A percentile compares a stretch with the other conserved stretches of the same genome.
Evolutionary conservation across 345 rosid genomes (phyloP).

Genomic region (Brassica incana): DNA sequence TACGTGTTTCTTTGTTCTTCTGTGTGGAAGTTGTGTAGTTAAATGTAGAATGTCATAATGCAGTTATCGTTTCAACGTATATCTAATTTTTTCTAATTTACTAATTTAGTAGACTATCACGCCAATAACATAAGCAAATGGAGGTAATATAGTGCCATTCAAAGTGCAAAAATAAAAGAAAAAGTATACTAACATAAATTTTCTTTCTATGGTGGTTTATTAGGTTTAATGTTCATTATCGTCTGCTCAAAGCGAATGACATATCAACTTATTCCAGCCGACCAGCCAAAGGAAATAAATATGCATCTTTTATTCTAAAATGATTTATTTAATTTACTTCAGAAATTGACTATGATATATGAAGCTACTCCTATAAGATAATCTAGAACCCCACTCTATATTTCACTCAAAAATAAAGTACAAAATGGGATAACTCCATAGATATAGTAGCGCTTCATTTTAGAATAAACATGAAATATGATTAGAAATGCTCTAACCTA

Average conservation of each 20-base stretch:
- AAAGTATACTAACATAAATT: not conserved
- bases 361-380: not conserved
- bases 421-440: no score
- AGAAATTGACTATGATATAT: not conserved
- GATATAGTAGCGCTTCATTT: no score
- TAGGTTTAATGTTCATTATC: conserved; percentile 5
- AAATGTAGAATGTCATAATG: conserved; percentile 10
- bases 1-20: conserved; percentile 40
- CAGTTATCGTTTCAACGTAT: conserved; percentile 23
- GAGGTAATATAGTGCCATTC: conserved; percentile 1
- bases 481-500: not conserved
- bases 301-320: not conserved
- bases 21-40: conserved; percentile 20
- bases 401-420: no score
- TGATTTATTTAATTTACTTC: not conserved
- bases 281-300: not conserved
- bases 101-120: not conserved
- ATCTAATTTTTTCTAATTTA: conserved; percentile 14
- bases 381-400: no score
- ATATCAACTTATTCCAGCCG: conserved; percentile 21
- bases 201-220: not conserved
- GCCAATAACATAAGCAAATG: conserved; percentile 22
- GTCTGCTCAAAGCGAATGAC: conserved; percentile 7
- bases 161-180: not conserved
- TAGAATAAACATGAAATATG: no score